Percentiles rank a stretch among this genome's conserved stretches.
Conservation (phyloP, 257 asterid species). For the Solanum chmielewskii region DNA sequence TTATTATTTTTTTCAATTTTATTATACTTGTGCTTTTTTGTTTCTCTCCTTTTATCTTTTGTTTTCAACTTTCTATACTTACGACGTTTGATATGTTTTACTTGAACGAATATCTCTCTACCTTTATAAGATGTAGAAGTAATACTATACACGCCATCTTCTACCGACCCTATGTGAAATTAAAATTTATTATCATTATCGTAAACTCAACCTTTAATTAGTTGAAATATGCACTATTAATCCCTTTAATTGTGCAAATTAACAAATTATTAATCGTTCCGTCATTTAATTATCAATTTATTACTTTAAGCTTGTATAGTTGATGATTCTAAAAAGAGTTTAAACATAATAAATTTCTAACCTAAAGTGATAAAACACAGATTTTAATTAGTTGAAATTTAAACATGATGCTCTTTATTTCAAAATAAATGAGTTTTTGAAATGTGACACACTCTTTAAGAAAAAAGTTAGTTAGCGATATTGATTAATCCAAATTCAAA, state of each 20-base stretch:
- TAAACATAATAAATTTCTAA: too few species aligned
- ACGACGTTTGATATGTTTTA: background rate
- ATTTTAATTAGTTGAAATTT: too few species aligned
- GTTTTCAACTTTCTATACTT: background rate
- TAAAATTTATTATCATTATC: too few species aligned
- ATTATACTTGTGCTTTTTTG: background rate
- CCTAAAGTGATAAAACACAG: too few species aligned
- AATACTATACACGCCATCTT: background rate
- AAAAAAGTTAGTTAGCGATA: background rate
- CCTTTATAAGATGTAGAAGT: background rate
- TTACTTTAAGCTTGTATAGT: background rate
- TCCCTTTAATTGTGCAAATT: background rate
- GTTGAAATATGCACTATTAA: background rate
- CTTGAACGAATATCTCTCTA: accelerated
- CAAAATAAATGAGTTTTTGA: background rate
- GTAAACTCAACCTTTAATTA: background rate
- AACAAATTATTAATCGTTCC: background rate
- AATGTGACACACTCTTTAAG: background rate
- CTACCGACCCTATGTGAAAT: background rate
- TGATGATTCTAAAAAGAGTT: background rate
- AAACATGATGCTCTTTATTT: background rate
- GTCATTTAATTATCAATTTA: too few species aligned
- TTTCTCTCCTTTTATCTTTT: background rate
- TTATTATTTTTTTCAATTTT: background rate
- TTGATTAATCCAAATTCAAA: too few species aligned